phyloP scores from a whole-genome alignment of 2,329 filamentous ascomycete species.

The Sporothrix phasma region DNA sequence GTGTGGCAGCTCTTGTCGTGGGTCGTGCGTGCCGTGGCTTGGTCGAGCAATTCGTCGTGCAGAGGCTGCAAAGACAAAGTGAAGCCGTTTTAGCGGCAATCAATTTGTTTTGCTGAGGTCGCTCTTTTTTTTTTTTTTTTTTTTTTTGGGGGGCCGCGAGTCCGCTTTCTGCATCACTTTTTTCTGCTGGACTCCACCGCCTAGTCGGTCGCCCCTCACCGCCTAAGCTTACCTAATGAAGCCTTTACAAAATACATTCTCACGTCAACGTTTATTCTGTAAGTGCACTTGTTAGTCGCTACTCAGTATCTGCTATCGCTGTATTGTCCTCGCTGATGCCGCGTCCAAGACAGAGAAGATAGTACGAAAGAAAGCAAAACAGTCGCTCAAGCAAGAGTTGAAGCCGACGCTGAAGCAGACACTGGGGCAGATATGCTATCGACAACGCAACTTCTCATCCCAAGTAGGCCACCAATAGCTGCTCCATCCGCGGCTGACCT shows the following conservation, averaged over 20 bases:
- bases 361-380: neutral
- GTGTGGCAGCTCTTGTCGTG: neutral
- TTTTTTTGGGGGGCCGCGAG: slow-evolving; percentile 13
- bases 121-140: slow-evolving; percentile 14
- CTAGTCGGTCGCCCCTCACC: neutral
- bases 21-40: neutral
- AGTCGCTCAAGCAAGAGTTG: too few relatives aligned
- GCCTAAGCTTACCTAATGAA: neutral
- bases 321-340: neutral
- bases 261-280: too few relatives aligned
- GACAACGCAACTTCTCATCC: neutral
- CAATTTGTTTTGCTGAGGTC: neutral
- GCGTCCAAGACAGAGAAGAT: neutral
- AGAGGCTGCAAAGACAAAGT: slow-evolving; percentile 6
- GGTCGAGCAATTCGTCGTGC: neutral
- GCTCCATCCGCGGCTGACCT: too few relatives aligned
- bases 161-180: slow-evolving; percentile 7
- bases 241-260: too few relatives aligned
- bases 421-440: neutral
- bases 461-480: too few relatives aligned
- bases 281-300: neutral
- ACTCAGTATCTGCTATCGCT: neutral
- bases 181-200: slow-evolving; percentile 6
- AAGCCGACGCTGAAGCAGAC: too few relatives aligned
- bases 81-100: slow-evolving; percentile 1